Conservation (phyloP, 2,329 filamentous ascomycete genomes). For the Mollisia scopiformis region DNA sequence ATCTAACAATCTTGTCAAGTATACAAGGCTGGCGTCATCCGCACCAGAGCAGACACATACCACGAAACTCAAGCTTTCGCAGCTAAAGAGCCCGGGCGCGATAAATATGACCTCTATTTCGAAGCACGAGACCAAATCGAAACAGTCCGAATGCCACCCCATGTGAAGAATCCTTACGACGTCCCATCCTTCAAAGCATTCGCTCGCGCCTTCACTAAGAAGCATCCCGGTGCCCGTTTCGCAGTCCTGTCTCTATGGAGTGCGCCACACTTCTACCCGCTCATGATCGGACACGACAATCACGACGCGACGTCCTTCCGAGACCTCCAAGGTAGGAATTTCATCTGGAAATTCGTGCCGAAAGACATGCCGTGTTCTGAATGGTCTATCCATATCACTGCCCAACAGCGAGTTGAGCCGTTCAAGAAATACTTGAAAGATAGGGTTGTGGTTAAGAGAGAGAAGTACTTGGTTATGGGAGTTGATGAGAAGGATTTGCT, state of each 20-base stretch:
- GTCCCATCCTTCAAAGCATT: conserved; percentile 39
- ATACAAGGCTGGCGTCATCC: conserved; percentile 49
- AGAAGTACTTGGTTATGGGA: conserved; percentile 51
- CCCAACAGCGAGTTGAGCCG: conserved; percentile 24
- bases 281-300: conserved; percentile 45
- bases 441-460: conserved; percentile 44
- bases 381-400: conserved; percentile 46
- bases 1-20: conserved; percentile 34
- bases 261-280: conserved; percentile 51
- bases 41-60: conserved; percentile 32
- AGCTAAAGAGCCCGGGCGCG: conserved; percentile 40
- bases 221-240: conserved; percentile 40
- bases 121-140: conserved; percentile 39
- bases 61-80: conserved; percentile 43
- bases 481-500: conserved; percentile 44
- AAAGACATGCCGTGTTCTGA: conserved; percentile 49
- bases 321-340: conserved; percentile 48
- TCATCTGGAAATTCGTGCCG: too few relatives aligned
- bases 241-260: conserved; percentile 49
- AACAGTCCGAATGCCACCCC: conserved; percentile 28
- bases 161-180: conserved; percentile 38
- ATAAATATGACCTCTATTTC: conserved; percentile 46
- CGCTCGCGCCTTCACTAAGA: conserved; percentile 36
- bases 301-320: conserved; percentile 42
- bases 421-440: conserved; percentile 37